Evolutionary conservation across 129 eudicot genomes (phyloP).

Genomic region (Lonicera japonica): DNA sequence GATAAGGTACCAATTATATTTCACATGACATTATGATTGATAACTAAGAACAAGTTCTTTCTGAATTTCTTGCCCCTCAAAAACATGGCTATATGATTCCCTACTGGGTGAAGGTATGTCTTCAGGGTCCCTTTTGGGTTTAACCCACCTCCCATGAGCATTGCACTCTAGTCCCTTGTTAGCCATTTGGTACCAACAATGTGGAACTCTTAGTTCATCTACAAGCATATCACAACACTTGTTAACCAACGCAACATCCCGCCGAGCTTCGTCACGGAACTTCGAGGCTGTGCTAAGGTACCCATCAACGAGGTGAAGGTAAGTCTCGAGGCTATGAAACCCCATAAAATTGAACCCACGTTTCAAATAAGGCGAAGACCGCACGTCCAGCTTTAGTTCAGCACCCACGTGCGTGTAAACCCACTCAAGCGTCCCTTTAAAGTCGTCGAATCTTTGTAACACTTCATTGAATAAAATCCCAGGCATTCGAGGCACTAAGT

Average conservation of each 20-base stretch:
- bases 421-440: conserved; percentile 69
- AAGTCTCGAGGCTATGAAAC: conserved; percentile 68
- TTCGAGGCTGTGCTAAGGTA: conserved; percentile 23
- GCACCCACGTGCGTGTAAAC: conserved; percentile 83
- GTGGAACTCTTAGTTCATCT: conserved; percentile 66
- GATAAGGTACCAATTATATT: too few species aligned
- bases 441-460: conserved; percentile 55
- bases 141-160: conserved; percentile 67
- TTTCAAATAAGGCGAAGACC: conserved; percentile 58
- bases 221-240: conserved; percentile 72
- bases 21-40: too few species aligned
- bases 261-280: conserved; percentile 45
- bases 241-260: conserved; percentile 74
- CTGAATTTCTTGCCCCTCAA: conserved; percentile 5
- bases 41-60: background rate
- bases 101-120: conserved; percentile 65
- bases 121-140: conserved; percentile 57
- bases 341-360: conserved; percentile 50
- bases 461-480: conserved; percentile 72
- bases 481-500: conserved; percentile 72
- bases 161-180: conserved; percentile 66
- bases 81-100: conserved; percentile 22
- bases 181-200: conserved; percentile 59
- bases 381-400: conserved; percentile 55
- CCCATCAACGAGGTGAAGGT: conserved; percentile 76